Percentiles rank a stretch among this genome's conserved stretches.
Conservation (phyloP, 805 yeast species). For the Candida maesae region DNA sequence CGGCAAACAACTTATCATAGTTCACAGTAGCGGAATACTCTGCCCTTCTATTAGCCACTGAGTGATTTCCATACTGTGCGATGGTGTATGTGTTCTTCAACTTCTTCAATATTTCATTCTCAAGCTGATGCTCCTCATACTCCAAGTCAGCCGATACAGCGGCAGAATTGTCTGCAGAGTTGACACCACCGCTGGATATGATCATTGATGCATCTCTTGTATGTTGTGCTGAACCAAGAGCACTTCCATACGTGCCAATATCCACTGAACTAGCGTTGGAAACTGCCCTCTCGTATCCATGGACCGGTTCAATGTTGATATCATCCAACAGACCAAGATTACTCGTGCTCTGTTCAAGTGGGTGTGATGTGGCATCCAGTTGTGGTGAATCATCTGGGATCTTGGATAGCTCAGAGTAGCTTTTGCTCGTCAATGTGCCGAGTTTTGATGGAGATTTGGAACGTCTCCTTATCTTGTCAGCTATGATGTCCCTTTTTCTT, state of each 20-base stretch:
- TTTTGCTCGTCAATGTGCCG: background rate
- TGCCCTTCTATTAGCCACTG: constrained; percentile 15
- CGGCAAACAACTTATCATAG: constrained; percentile 13
- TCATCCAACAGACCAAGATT: constrained; percentile 11
- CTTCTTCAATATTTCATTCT: constrained; percentile 12
- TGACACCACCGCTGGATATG: background rate
- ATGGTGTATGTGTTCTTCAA: constrained; percentile 8
- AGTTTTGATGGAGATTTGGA: constrained; percentile 26
- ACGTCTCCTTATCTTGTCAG: constrained; percentile 17
- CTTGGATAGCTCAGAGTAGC: constrained; percentile 1
- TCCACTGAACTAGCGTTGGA: constrained; percentile 8
- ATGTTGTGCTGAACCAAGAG: constrained; percentile 1
- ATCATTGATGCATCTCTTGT: constrained; percentile 4
- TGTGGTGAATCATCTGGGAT: constrained; percentile 1
- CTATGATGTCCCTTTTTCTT: constrained; percentile 18
- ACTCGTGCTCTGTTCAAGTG: background rate
- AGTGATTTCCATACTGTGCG: constrained; percentile 21
- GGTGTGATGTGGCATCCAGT: background rate
- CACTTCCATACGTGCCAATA: constrained; percentile 3
- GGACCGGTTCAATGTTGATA: constrained; percentile 24
- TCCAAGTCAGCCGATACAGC: constrained; percentile 6
- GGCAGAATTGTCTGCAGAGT: background rate
- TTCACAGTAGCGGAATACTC: constrained; percentile 10
- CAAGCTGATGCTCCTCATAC: constrained; percentile 6
- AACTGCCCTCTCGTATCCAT: constrained; percentile 4